A percentile compares a stretch with the other conserved stretches of the same genome.
Conservation (phyloP, 1,139 yeast species). For the Chernovozyma sophiae-reginae region DNA sequence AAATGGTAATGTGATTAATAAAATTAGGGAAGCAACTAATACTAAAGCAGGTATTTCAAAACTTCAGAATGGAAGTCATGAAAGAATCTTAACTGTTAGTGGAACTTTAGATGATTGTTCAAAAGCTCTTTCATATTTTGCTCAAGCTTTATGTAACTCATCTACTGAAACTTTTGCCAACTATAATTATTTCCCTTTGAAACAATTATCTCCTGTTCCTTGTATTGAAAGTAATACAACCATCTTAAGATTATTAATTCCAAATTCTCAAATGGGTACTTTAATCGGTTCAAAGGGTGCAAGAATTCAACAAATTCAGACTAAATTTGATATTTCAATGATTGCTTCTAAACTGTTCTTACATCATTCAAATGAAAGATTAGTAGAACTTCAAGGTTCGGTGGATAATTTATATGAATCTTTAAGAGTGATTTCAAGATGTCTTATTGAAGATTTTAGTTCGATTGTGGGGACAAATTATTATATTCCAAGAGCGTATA, state of each 20-base stretch:
- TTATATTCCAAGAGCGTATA: conserved; percentile 53
- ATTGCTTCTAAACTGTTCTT: conserved; percentile 85
- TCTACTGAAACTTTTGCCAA: conserved; percentile 23
- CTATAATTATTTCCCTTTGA: conserved; percentile 60
- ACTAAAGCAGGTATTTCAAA: conserved; percentile 90
- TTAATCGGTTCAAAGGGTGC: conserved; percentile 83
- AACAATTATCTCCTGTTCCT: conserved; percentile 51
- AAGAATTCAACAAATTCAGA: conserved; percentile 79
- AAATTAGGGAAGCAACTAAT: conserved; percentile 69
- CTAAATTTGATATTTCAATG: conserved; percentile 66
- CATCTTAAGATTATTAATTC: conserved; percentile 67
- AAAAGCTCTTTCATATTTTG: conserved; percentile 67
- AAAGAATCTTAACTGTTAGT: conserved; percentile 75
- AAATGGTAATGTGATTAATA: conserved; percentile 76
- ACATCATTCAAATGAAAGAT: conserved; percentile 80
- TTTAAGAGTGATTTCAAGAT: conserved; percentile 61
- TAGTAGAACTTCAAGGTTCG: conserved; percentile 84
- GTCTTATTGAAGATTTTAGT: conserved; percentile 70
- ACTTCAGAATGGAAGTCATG: conserved; percentile 77
- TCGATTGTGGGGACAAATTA: conserved; percentile 62
- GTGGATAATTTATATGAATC: conserved; percentile 61
- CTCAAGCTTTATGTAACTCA: conserved; percentile 54
- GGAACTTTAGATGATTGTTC: conserved; percentile 78
- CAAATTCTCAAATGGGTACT: conserved; percentile 88
- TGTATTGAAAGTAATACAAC: conserved; percentile 51